Conservation (phyloP, 352 stramenopile species). For the Phytophthora citricola region DNA sequence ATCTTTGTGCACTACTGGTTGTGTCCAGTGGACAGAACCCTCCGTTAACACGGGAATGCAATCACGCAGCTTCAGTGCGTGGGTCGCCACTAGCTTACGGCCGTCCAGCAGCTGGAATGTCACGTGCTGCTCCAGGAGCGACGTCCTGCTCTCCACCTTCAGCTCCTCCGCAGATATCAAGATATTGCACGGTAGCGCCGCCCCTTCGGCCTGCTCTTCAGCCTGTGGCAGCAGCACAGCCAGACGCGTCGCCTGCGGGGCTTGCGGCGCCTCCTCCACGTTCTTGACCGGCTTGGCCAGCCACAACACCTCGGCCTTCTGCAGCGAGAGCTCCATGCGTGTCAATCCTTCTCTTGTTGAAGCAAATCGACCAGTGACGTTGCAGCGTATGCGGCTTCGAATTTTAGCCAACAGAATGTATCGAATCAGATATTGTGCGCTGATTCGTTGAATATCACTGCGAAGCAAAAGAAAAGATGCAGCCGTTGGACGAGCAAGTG, state of each 20-base stretch:
- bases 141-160: conserved; percentile 39
- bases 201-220: conserved; percentile 19
- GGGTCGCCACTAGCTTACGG: conserved; percentile 35
- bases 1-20: conserved; percentile 35
- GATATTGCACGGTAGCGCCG: conserved; percentile 47
- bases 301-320: conserved; percentile 39
- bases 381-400: background rate
- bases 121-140: conserved; percentile 44
- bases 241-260: conserved; percentile 14
- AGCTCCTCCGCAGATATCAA: conserved; percentile 35
- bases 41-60: conserved; percentile 62
- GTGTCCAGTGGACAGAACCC: conserved; percentile 49
- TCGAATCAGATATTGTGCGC: background rate
- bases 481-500: conserved; percentile 39
- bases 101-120: conserved; percentile 50
- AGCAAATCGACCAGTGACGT: conserved; percentile 23
- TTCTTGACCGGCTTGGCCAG: conserved; percentile 25
- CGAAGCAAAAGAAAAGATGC: conserved; percentile 22
- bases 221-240: conserved; percentile 24
- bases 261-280: background rate
- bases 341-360: conserved; percentile 27
- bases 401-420: conserved; percentile 23
- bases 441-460: conserved; percentile 24
- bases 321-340: conserved; percentile 52
- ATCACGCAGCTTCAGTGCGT: conserved; percentile 47